Percentiles rank a stretch among this genome's conserved stretches.
phyloP scores from a whole-genome alignment of 805 yeast genomes.

The Candida easanensis region DNA sequence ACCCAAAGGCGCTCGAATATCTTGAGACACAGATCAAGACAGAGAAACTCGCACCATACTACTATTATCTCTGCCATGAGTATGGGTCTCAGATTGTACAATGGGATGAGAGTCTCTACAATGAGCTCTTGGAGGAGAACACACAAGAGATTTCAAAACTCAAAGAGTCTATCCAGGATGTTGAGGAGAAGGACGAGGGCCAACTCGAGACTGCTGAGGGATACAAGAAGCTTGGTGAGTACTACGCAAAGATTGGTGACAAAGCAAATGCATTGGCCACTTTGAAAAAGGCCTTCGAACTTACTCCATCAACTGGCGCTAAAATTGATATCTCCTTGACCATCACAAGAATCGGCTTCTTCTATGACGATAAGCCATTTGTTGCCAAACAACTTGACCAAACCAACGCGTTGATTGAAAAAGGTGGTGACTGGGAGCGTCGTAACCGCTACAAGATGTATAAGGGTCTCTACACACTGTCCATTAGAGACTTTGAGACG shows the following conservation, averaged over 20 bases:
- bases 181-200: conserved; percentile 70
- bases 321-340: conserved; percentile 86
- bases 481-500: conserved; percentile 81
- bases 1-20: conserved; percentile 41
- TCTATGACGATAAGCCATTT: conserved; percentile 72
- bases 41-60: conserved; percentile 79
- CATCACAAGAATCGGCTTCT: conserved; percentile 84
- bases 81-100: conserved; percentile 37
- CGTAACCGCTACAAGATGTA: conserved; percentile 92
- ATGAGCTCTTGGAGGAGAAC: conserved; percentile 50
- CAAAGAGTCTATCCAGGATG: conserved; percentile 41
- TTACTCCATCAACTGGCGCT: conserved; percentile 83
- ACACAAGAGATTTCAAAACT: conserved; percentile 48
- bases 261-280: conserved; percentile 63
- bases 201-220: conserved; percentile 77
- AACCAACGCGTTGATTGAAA: conserved; percentile 74
- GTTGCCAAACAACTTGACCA: conserved; percentile 72
- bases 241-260: conserved; percentile 84
- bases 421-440: conserved; percentile 99
- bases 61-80: conserved; percentile 59
- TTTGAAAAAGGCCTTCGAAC: conserved; percentile 67
- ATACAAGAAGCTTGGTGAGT: conserved; percentile 81
- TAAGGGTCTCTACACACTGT: conserved; percentile 76
- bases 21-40: conserved; percentile 53
- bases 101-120: conserved; percentile 62